A percentile compares a stretch with the other conserved stretches of the same genome.
phyloP scores from a whole-genome alignment of 2,329 filamentous ascomycete genomes.

The Cladophialophora exuberans region DNA sequence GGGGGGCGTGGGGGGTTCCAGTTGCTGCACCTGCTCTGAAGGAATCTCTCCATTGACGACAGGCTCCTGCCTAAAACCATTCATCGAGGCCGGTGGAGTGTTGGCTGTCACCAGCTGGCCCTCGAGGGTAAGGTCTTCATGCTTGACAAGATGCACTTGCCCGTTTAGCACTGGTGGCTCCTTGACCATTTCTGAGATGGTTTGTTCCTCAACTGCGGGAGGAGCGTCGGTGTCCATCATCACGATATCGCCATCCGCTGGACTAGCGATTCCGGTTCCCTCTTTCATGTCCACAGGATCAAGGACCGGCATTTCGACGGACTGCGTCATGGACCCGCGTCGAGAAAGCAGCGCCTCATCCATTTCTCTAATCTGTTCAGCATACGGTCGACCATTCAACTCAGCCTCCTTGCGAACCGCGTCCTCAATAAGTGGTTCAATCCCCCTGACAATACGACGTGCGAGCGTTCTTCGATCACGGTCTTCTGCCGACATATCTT shows the following conservation, averaged over 20 bases:
- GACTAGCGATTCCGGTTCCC: conserved; percentile 23
- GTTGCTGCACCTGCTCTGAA: conserved; percentile 48
- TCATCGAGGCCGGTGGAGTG: conserved; percentile 36
- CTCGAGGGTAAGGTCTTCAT: conserved; percentile 9
- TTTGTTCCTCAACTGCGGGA: conserved; percentile 32
- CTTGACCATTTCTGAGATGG: conserved; percentile 1
- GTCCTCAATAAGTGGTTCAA: conserved; percentile 76
- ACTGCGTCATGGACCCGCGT: conserved; percentile 52
- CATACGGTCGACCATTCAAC: conserved; percentile 69
- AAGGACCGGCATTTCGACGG: conserved; percentile 25
- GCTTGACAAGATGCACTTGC: conserved; percentile 13
- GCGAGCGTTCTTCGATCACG: conserved; percentile 83
- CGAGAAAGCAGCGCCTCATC: conserved; percentile 66
- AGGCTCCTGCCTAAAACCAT: conserved; percentile 36
- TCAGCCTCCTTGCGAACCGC: conserved; percentile 82
- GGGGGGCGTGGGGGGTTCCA: conserved; percentile 44
- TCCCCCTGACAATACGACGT: conserved; percentile 82
- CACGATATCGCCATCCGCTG: conserved; percentile 38
- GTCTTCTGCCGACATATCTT: conserved; percentile 62
- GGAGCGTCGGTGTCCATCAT: conserved; percentile 44
- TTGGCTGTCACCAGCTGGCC: conserved; percentile 19
- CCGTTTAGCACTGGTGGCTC: neutral
- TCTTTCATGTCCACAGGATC: conserved; percentile 40
- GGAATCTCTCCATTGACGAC: conserved; percentile 38
- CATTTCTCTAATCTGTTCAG: conserved; percentile 72